Evolutionary conservation across 2,329 filamentous ascomycete genomes (phyloP).

Genomic region (Acephala macrosclerotiorum): DNA sequence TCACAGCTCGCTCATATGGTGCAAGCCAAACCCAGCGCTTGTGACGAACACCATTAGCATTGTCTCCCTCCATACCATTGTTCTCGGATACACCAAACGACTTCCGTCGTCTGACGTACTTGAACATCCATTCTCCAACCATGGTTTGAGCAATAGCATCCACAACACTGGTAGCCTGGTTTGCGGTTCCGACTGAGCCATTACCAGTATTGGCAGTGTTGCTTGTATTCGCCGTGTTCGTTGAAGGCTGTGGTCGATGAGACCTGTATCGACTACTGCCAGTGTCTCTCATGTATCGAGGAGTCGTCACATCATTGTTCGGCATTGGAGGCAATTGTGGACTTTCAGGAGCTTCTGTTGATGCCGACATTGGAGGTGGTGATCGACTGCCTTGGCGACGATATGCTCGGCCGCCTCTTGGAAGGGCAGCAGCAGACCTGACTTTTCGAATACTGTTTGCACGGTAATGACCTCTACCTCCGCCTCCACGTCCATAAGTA

Average conservation of each 20-base stretch:
- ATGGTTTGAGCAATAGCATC: conserved; percentile 98
- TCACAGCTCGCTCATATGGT: conserved; percentile 92
- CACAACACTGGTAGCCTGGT: conserved; percentile 81
- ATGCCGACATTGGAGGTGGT: conserved; percentile 71
- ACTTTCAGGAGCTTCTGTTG: conserved; percentile 73
- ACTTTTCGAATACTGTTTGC: conserved; percentile 78
- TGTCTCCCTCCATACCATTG: conserved; percentile 72
- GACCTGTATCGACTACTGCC: conserved; percentile 51
- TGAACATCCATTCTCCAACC: conserved; percentile 98
- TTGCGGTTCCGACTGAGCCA: conserved; percentile 62
- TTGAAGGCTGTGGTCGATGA: conserved; percentile 66
- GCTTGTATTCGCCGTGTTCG: conserved; percentile 61
- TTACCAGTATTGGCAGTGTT: conserved; percentile 49
- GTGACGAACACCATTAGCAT: conserved; percentile 75
- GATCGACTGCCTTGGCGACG: conserved; percentile 64
- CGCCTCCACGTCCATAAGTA: conserved; percentile 65
- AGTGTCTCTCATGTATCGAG: conserved; percentile 51
- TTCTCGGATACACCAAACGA: conserved; percentile 84
- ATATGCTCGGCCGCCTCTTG: conserved; percentile 57
- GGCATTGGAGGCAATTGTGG: conserved; percentile 77
- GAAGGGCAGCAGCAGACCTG: conserved; percentile 80
- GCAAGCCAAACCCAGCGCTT: conserved; percentile 99
- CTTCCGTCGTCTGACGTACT: conserved; percentile 86
- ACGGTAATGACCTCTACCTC: conserved; percentile 55
- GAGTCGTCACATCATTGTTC: conserved; percentile 73